Evolutionary conservation across 768 basidiomycete genomes (phyloP), one percentile per base, ranked within the genome.

Genomic region (Obba rivulosa): DNA sequence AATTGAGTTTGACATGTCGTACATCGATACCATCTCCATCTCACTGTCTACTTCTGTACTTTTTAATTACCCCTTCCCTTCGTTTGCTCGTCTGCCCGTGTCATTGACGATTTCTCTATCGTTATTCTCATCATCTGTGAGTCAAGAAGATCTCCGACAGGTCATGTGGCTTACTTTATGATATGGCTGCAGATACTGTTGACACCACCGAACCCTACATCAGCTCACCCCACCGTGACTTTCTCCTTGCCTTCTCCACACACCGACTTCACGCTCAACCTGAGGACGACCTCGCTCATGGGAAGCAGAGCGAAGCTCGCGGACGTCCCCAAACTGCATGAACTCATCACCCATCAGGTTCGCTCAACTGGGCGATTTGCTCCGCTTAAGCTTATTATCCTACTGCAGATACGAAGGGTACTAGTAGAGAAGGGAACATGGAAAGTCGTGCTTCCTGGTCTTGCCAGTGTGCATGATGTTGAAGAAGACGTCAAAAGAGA

Each of bases 291-390:
- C 7, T 97, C 93, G 22, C 77, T 97, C 3, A 84, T 98, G 73
- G 96, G 96, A 17, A 93, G 90, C 55, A 83, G 95, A 39, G 94
- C 96, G n/a, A 96, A 97, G 68, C 76, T 99, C 1, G 92, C 92
- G 51, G 93, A 99, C 60, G 89, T 99, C 1, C 95, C 96, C 21
- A 99, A 99, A 66, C 73, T 98, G 14, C 94, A 98, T 57, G 94
- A 99, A 63, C 75, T 99, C 43, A 91, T 99, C 43, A 79, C 89
- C 54, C 79, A 85, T 55, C 88, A 95, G 65, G 78, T 96, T 0
- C 76, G 88, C 35, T 77, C 78, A n/a, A 0, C 8, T 1, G 21
- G 3, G 72, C 80, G 17, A 70, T 87, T 5, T 44, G 76, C 79
- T 41, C 61, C 76, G 21, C 69, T 24, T 13, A 48, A 21, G 34